A percentile compares a stretch with the other conserved stretches of the same genome.
These are phyloP conservation scores for Yamadazyma diospyri DNA, from an alignment of 1,139 yeast species.

Conservation along the genomic window DNA sequence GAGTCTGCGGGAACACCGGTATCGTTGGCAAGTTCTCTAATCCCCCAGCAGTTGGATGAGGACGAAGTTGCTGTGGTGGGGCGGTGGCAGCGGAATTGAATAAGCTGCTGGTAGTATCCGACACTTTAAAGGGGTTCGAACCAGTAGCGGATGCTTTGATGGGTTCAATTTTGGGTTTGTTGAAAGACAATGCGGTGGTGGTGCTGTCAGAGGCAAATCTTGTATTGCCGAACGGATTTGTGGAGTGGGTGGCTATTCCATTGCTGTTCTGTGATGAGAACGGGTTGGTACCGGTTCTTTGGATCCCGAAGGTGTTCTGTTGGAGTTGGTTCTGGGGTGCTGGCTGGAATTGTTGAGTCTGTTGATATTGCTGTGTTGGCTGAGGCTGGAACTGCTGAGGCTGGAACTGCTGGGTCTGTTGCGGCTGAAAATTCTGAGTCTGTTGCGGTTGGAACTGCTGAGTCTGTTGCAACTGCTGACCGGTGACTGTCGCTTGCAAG, in stretches of 20 bases:
- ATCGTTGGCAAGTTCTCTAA: constrained; percentile 58
- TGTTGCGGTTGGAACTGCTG: constrained; percentile 13
- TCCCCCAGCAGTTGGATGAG: constrained; percentile 67
- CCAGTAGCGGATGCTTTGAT: constrained; percentile 35
- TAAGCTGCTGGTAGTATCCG: constrained; percentile 33
- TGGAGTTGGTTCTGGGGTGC: background rate
- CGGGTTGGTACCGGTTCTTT: constrained; percentile 40
- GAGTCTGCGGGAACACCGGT: constrained; percentile 66
- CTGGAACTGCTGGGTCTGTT: constrained; percentile 12
- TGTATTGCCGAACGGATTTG: constrained; percentile 52
- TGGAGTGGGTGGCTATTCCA: constrained; percentile 9
- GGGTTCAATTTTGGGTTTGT: constrained; percentile 18
- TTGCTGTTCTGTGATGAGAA: constrained; percentile 22
- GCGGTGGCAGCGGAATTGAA: constrained; percentile 26
- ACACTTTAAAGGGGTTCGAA: constrained; percentile 44
- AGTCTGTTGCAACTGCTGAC: constrained; percentile 12
- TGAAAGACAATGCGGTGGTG: constrained; percentile 36
- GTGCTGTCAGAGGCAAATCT: constrained; percentile 32
- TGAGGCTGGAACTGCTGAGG: constrained; percentile 8
- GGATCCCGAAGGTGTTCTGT: constrained; percentile 14
- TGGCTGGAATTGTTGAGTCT: constrained; percentile 12
- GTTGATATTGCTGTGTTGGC: constrained; percentile 2
- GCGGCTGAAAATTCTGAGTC: constrained; percentile 14
- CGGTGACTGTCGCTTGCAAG: constrained; percentile 13
- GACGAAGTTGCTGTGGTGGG: constrained; percentile 25